Evolutionary conservation across 352 stramenopile genomes (phyloP).

Genomic region (Pythium chondricola): DNA sequence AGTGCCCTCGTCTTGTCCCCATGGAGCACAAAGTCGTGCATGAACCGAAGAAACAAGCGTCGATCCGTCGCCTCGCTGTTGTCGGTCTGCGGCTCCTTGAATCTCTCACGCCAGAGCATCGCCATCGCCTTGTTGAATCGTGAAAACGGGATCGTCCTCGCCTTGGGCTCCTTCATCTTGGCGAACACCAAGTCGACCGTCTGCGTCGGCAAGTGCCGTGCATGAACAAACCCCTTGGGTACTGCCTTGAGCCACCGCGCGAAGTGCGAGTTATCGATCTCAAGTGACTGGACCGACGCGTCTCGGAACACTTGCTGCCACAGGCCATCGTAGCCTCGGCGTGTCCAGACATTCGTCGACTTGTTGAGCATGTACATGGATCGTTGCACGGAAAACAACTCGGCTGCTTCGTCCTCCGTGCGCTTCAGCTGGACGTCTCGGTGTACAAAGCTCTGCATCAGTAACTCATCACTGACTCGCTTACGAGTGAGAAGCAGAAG

Average conservation of each 20-base stretch:
- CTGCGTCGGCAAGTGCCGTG: slow-evolving; percentile 46
- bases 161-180: slow-evolving; percentile 73
- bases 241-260: slow-evolving; percentile 55
- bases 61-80: slow-evolving; percentile 1
- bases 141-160: slow-evolving; percentile 46
- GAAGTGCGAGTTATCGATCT: slow-evolving; percentile 69
- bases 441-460: slow-evolving; percentile 60
- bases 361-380: slow-evolving; percentile 34
- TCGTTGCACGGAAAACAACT: slow-evolving; percentile 26
- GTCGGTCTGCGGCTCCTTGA: slow-evolving; percentile 7
- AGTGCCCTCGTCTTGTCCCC: slow-evolving; percentile 51
- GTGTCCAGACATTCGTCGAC: slow-evolving; percentile 32
- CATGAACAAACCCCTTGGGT: slow-evolving; percentile 52
- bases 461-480: slow-evolving; percentile 46
- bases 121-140: slow-evolving; percentile 60
- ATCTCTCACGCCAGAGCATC: slow-evolving; percentile 59
- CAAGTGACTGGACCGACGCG: slow-evolving; percentile 29
- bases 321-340: slow-evolving; percentile 51
- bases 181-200: slow-evolving; percentile 56
- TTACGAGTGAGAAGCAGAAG: slow-evolving; percentile 37
- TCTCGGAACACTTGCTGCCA: slow-evolving; percentile 65
- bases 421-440: slow-evolving; percentile 18
- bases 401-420: slow-evolving; percentile 10
- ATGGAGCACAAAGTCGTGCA: slow-evolving; percentile 59
- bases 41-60: slow-evolving; percentile 44